These are phyloP conservation scores for Fomes fomentarius DNA, from an alignment of 1,284 basidiomycete genomes.

Conservation along the genomic window DNA sequence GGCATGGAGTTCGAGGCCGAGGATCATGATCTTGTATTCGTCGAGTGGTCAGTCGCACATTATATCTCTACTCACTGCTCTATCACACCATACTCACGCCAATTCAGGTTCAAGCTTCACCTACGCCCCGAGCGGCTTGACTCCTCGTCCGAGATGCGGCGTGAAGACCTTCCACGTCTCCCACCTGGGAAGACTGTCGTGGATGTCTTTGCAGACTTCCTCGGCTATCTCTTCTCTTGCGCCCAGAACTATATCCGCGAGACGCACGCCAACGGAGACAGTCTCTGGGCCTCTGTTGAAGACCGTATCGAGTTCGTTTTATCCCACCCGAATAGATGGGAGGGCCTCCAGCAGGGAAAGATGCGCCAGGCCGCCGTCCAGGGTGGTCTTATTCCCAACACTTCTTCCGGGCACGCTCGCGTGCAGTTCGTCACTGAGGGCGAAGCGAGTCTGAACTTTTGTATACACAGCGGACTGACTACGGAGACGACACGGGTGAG, in stretches of 20 bases:
- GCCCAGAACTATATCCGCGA: slow-evolving; percentile 50
- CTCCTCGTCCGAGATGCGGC: slow-evolving; percentile 26
- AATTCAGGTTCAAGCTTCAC: slow-evolving; percentile 60
- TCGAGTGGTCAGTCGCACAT: slow-evolving; percentile 49
- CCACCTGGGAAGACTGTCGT: slow-evolving; percentile 48
- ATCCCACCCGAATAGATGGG: slow-evolving; percentile 50
- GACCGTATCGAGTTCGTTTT: slow-evolving; percentile 39
- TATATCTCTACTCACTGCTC: background rate
- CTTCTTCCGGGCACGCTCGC: slow-evolving; percentile 34
- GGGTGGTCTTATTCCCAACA: slow-evolving; percentile 37
- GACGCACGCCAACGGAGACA: slow-evolving; percentile 45
- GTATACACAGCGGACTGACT: slow-evolving; percentile 41
- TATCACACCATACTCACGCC: background rate
- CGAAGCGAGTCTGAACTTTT: slow-evolving; percentile 53
- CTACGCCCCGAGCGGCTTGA: slow-evolving; percentile 44
- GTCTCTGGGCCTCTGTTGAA: slow-evolving; percentile 40
- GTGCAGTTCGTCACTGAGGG: slow-evolving; percentile 54
- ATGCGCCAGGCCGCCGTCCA: slow-evolving; percentile 41
- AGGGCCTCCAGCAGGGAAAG: slow-evolving; percentile 43
- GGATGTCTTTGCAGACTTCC: slow-evolving; percentile 56
- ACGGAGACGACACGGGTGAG: slow-evolving; percentile 35
- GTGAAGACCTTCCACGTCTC: slow-evolving; percentile 41
- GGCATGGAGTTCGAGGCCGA: slow-evolving; percentile 44
- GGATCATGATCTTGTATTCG: slow-evolving; percentile 49
- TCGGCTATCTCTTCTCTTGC: slow-evolving; percentile 51